Evolutionary conservation across 495 filamentous ascomycete genomes (phyloP).

Genomic region (Talaromyces trachyspermus): DNA sequence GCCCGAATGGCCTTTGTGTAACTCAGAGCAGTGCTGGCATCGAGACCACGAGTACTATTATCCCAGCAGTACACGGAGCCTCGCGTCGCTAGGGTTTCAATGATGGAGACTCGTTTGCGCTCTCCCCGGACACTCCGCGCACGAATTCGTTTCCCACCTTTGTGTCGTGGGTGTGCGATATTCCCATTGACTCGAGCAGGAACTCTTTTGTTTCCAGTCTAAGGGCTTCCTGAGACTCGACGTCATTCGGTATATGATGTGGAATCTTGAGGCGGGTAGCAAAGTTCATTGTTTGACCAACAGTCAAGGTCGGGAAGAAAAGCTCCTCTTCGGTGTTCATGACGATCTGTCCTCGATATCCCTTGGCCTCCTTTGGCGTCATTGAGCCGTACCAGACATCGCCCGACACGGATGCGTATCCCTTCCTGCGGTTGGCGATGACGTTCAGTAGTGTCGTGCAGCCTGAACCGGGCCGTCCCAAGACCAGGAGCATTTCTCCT

Average conservation of each 20-base stretch:
- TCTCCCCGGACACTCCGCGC: slow-evolving; percentile 84
- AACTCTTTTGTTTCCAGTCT: slow-evolving; percentile 53
- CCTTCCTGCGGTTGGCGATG: slow-evolving; percentile 54
- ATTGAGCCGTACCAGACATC: slow-evolving; percentile 55
- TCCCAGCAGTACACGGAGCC: slow-evolving; percentile 57
- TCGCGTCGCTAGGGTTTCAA: slow-evolving; percentile 55
- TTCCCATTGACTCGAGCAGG: slow-evolving; percentile 62
- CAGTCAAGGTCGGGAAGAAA: slow-evolving; percentile 63
- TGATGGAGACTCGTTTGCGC: slow-evolving; percentile 64
- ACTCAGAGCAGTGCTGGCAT: slow-evolving; percentile 53
- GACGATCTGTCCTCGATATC: slow-evolving; percentile 65
- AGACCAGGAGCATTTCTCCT: slow-evolving; percentile 40
- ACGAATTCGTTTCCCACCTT: slow-evolving; percentile 73
- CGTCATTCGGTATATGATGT: slow-evolving; percentile 22
- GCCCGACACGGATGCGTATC: slow-evolving; percentile 50
- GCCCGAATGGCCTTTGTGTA: slow-evolving; percentile 42
- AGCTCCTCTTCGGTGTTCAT: slow-evolving; percentile 65
- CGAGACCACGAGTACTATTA: slow-evolving; percentile 54
- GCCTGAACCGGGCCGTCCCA: slow-evolving; percentile 38
- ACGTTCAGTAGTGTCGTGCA: slow-evolving; percentile 52
- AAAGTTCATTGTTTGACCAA: slow-evolving; percentile 66
- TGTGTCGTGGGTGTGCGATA: slow-evolving; percentile 73
- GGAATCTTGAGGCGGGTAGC: slow-evolving; percentile 40
- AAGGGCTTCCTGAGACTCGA: slow-evolving; percentile 42
- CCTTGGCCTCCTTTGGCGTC: slow-evolving; percentile 44